Base-by-base conservation (phyloP, 805 yeast genomes). In the Pichia thaimueangensis region DNA sequence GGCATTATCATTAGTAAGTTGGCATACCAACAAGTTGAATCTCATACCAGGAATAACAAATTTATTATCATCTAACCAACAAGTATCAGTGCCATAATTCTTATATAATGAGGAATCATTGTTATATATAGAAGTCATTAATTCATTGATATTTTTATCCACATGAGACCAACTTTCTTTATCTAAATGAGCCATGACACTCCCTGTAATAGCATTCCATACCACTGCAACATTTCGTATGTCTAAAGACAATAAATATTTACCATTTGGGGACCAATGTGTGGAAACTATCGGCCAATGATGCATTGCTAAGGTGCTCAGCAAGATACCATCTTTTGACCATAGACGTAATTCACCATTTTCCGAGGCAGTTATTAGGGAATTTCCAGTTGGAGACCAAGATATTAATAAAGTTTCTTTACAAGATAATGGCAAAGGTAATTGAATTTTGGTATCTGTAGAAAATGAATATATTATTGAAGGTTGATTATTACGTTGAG, bases 311-410 rank as follows among this genome's bases (percentile, higher is more conserved):
- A 79, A 60, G 1, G 74, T 72, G 39, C 78, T 80, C 45, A 74
- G 67, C 30, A 86, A 64, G 24, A 73, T 70, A 0, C 95, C 95
- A 36, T 77, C 81, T 0, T 74, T 68, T 10, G 80, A 73, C 95
- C 95, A 88, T n/a, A 85, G 66, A 43, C 91, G 64, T 8, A 88
- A 53, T 52, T 83, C 91, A 12, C 96, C 96, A 53, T 71, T 71
- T 42, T 71, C 76, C 2, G 80, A 70, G 3, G 80, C 83, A 0
- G 89, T 82, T 12, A 82, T 68, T 3, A 87, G 59, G 12, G 69
- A 51, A 31, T 73, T 65, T 0, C 95, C 95, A 41, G 65, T 63
- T 1, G 82, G 80, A 11, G 86, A 73, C 94, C 94, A 86, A 3
- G 56, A 45, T 3, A 58, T 39, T 9, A 76, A 49, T 3, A 74